Evolutionary conservation across 768 basidiomycete species (phyloP), one percentile per base, ranked within the genome.

Genomic region (Leccinum obscurum): DNA sequence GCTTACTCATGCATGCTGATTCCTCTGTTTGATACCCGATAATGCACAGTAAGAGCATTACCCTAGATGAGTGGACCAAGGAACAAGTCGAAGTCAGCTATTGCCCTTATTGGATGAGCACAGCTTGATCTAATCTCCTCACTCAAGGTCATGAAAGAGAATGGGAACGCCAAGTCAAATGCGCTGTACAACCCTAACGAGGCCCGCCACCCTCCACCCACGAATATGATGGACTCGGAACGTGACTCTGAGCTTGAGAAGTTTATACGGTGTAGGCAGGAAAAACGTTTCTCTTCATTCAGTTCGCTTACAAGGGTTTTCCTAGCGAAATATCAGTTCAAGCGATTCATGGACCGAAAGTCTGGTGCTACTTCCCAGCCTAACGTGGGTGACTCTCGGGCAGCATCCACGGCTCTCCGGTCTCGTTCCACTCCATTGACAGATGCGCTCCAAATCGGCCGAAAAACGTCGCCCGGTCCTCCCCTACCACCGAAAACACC

Each of bases 161-260:
- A 83, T 62, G 95, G 95, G 9, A 98, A 98, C 68, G 59, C 82
- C 58, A 89, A 86, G 66, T 91, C 91, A 4, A 98, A 98, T 65
- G 76, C 80, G 0, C 77, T 83, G 13, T 92, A 87, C 70, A 95
- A 95, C 68, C 90, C 94, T 3, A 86, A 96, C 70, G 93, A 96
- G 72, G 68, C 80, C 26, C 82, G 87, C 10, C 75, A 95, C 68
- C 94, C 93, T 4, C 93, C 93, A 0, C 93, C 93, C 0, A 83
- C 92, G 3, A 89, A 88, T 63, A 78, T 89, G 68, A 84, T 88
- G 44, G 92, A 93, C 55, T 79, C 82, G 1, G 90, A 91, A 67
- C 81, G 94, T 32, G 93, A 96, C 69, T 89, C 90, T 52, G 95
- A 98, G 61, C 82, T 98, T 49, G 95, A 98, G 73, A 87, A 85